These are phyloP conservation scores for Ceriops tagal DNA, from an alignment of 345 rosid species.

Conservation along the genomic window DNA sequence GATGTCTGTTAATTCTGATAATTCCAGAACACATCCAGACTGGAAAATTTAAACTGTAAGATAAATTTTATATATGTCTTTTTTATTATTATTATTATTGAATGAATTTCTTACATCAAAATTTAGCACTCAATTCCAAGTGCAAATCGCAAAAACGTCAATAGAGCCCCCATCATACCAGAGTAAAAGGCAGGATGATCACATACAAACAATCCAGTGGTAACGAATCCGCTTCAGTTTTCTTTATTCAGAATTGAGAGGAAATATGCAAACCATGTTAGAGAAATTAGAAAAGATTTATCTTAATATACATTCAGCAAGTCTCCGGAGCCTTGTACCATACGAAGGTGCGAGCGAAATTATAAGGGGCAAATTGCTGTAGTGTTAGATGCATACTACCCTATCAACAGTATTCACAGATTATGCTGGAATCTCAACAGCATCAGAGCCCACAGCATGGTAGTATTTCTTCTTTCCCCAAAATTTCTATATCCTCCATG, in stretches of 20 bases:
- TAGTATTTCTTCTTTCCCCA: neutral
- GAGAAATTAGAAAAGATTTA: neutral
- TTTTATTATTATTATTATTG: too few species aligned
- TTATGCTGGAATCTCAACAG: neutral
- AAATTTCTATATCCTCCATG: neutral
- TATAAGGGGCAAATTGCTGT: neutral
- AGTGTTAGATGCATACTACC: neutral
- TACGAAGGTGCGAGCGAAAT: neutral
- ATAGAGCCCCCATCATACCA: too few species aligned
- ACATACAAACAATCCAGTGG: too few species aligned
- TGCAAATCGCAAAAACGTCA: too few species aligned
- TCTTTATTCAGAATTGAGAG: conserved; percentile 4
- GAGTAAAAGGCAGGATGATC: too few species aligned
- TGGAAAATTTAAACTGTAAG: too few species aligned
- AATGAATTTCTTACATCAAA: too few species aligned
- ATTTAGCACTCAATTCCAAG: too few species aligned
- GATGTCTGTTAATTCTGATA: too few species aligned
- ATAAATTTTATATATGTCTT: too few species aligned
- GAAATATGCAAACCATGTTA: neutral
- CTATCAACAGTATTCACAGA: conserved; percentile 13
- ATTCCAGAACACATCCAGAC: too few species aligned
- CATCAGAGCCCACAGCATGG: neutral
- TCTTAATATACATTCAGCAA: conserved; percentile 7
- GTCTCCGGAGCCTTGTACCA: neutral
- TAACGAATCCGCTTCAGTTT: neutral